Evolutionary conservation across 768 basidiomycete genomes (phyloP).

Genomic region (Chalciporus chontae): DNA sequence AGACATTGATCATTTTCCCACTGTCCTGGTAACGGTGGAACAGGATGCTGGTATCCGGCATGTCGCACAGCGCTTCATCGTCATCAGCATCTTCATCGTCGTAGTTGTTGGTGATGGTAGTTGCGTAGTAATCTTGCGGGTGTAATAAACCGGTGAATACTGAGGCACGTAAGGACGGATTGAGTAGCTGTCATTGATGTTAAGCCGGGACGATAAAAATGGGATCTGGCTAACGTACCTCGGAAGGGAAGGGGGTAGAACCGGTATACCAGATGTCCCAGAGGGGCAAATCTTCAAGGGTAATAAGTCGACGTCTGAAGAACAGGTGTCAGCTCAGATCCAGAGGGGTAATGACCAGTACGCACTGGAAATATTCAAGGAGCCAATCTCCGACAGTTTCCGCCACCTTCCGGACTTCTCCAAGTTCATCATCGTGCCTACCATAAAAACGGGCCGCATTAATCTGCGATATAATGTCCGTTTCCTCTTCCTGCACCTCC

Average conservation of each 20-base stretch:
- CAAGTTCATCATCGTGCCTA: conserved; percentile 18
- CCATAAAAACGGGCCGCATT: conserved; percentile 16
- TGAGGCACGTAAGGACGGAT: conserved; percentile 64
- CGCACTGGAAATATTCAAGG: conserved; percentile 47
- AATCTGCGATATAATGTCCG: conserved; percentile 27
- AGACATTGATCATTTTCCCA: conserved; percentile 80
- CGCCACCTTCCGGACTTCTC: conserved; percentile 15
- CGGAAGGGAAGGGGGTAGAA: conserved; percentile 57
- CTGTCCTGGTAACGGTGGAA: conserved; percentile 76
- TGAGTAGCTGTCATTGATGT: conserved; percentile 47
- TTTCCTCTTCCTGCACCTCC: conserved; percentile 33
- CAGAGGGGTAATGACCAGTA: neutral
- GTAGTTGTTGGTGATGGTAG: conserved; percentile 1
- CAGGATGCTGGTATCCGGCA: conserved; percentile 74
- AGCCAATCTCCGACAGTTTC: conserved; percentile 48
- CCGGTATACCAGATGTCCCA: conserved; percentile 80
- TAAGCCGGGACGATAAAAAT: neutral
- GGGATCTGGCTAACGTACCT: conserved; percentile 38
- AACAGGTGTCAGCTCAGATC: neutral
- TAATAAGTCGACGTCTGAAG: conserved; percentile 39
- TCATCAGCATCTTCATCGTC: conserved; percentile 20
- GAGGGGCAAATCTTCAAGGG: conserved; percentile 48
- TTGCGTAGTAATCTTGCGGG: conserved; percentile 45
- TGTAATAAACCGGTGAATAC: conserved; percentile 58
- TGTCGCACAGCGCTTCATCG: conserved; percentile 41